These are phyloP conservation scores for Eutypa lata DNA, from an alignment of 2,329 filamentous ascomycete genomes.

Conservation along the genomic window DNA sequence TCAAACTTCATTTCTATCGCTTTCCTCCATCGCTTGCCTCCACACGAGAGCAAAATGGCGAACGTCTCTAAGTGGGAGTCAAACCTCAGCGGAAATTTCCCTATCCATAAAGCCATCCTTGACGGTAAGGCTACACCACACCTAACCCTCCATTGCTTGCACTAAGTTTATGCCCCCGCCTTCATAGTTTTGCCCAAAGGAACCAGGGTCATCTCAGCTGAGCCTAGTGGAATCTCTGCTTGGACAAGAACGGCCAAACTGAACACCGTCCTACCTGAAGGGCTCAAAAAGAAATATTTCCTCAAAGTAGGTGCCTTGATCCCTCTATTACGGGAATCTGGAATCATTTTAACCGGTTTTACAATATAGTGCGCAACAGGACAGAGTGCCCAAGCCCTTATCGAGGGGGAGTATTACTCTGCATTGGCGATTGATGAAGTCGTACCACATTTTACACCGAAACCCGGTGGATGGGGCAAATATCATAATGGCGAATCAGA, in stretches of 20 bases:
- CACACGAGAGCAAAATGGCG: not conserved
- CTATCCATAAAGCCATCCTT: slow-evolving; percentile 10
- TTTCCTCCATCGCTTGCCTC: not conserved
- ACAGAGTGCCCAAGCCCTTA: slow-evolving; percentile 2
- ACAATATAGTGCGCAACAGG: slow-evolving; percentile 3
- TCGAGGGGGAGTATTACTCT: slow-evolving; percentile 11
- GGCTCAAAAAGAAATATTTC: slow-evolving; percentile 8
- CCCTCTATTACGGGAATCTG: not conserved
- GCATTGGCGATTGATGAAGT: slow-evolving; percentile 3
- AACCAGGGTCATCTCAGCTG: slow-evolving; percentile 9
- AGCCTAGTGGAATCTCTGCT: slow-evolving; percentile 10
- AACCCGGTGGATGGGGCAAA: slow-evolving; percentile 8
- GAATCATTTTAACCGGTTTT: not conserved
- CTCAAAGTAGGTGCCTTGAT: slow-evolving; percentile 3
- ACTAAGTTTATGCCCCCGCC: not conserved
- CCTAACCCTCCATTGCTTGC: not conserved
- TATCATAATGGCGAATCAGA: slow-evolving; percentile 4
- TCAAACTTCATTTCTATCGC: not conserved
- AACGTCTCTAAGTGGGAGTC: not conserved
- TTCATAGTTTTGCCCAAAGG: slow-evolving; percentile 15
- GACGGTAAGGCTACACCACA: slow-evolving; percentile 4
- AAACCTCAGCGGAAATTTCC: slow-evolving; percentile 10
- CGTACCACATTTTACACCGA: slow-evolving; percentile 6
- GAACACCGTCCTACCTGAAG: slow-evolving; percentile 1
- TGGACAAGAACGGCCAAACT: slow-evolving; percentile 15